phyloP scores from a whole-genome alignment of 805 yeast genomes.

The Pichia insulana region DNA sequence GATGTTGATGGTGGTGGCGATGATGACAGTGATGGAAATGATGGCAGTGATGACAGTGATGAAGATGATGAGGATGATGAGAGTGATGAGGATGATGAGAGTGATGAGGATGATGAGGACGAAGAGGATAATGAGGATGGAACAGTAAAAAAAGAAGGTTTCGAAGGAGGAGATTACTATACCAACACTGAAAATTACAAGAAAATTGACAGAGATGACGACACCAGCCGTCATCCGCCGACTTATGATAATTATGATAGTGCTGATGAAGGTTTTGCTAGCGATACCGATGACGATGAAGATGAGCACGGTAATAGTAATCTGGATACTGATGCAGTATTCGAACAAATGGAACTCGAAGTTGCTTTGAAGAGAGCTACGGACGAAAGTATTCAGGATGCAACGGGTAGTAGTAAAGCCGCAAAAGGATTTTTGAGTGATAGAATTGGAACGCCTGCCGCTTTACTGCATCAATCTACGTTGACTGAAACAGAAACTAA shows the following conservation, averaged over 20 bases:
- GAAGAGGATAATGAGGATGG: conserved; percentile 15
- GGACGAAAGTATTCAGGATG: conserved; percentile 20
- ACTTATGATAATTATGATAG: too few relatives aligned
- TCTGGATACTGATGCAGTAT: conserved; percentile 7
- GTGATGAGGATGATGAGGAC: conserved; percentile 13
- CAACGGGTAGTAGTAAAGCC: conserved; percentile 18
- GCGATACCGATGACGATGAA: conserved; percentile 10
- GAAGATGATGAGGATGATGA: conserved; percentile 24
- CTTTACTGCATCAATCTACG: conserved; percentile 16
- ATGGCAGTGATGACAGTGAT: conserved; percentile 15
- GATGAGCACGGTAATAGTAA: conserved; percentile 18
- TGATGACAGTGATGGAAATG: conserved; percentile 13
- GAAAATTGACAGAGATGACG: background rate
- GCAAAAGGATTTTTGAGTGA: conserved; percentile 3
- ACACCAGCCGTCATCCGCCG: too few relatives aligned
- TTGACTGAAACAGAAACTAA: background rate
- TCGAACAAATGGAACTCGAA: conserved; percentile 33
- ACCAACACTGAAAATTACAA: conserved; percentile 11
- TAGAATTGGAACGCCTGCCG: conserved; percentile 28
- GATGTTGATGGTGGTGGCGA: conserved; percentile 10
- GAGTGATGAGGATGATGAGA: conserved; percentile 16
- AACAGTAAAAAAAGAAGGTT: too few relatives aligned
- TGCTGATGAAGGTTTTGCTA: too few relatives aligned
- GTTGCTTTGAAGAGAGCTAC: conserved; percentile 42
- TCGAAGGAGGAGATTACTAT: too few relatives aligned